Evolutionary conservation across 768 basidiomycete genomes (phyloP).

Genomic region (Hericium erinaceus): DNA sequence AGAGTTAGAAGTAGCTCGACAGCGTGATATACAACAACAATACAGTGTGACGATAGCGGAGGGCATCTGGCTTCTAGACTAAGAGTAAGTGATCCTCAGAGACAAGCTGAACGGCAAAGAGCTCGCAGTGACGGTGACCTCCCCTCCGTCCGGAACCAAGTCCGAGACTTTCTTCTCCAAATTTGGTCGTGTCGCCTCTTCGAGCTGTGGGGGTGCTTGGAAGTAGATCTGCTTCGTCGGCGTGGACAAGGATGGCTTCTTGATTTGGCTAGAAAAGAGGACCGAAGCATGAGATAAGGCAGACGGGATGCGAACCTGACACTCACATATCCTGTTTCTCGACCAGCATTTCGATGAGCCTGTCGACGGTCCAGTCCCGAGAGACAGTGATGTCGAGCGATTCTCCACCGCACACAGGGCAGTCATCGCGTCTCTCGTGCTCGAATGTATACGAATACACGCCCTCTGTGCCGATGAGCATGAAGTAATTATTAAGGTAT

Average conservation of each 20-base stretch:
- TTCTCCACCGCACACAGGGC: constrained; percentile 96
- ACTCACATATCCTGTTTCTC: constrained; percentile 89
- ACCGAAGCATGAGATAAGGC: background rate
- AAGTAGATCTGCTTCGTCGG: constrained; percentile 76
- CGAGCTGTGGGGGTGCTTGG: constrained; percentile 88
- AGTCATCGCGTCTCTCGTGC: constrained; percentile 86
- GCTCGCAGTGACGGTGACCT: constrained; percentile 82
- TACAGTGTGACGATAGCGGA: too few species aligned
- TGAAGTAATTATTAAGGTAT: constrained; percentile 94
- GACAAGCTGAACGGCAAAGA: constrained; percentile 82
- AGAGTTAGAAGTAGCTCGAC: background rate
- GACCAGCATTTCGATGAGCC: constrained; percentile 77
- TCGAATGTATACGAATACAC: constrained; percentile 97
- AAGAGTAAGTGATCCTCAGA: constrained; percentile 50
- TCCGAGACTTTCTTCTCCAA: constrained; percentile 81
- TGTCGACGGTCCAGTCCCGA: constrained; percentile 71
- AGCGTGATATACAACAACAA: background rate
- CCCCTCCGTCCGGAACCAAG: constrained; percentile 65
- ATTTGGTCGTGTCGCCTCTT: constrained; percentile 84
- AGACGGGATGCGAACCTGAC: background rate
- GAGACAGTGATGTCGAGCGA: constrained; percentile 64
- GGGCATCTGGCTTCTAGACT: constrained; percentile 4
- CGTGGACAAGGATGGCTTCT: constrained; percentile 86
- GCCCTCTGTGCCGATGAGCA: constrained; percentile 95
- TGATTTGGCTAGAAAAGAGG: constrained; percentile 68